Evolutionary conservation across 1,284 basidiomycete species (phyloP).

Genomic region (Austroboletus niveus): DNA sequence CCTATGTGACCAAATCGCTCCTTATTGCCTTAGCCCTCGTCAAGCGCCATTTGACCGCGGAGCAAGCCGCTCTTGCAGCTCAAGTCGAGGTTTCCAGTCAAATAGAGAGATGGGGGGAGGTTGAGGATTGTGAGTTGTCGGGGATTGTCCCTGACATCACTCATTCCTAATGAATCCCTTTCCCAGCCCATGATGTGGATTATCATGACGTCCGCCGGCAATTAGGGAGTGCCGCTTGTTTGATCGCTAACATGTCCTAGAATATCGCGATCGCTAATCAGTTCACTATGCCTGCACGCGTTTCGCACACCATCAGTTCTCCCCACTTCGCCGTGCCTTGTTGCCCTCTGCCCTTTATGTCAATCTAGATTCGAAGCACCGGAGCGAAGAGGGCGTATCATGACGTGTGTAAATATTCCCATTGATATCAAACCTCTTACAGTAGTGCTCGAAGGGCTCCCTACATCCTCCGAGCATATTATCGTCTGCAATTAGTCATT

Average conservation of each 20-base stretch:
- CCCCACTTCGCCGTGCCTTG: not conserved
- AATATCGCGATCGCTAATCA: slow-evolving; percentile 6
- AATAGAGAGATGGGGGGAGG: slow-evolving; percentile 96
- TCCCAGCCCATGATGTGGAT: slow-evolving; percentile 91
- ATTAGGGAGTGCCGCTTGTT: slow-evolving; percentile 75
- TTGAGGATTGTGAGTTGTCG: slow-evolving; percentile 87
- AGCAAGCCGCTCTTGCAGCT: slow-evolving; percentile 83
- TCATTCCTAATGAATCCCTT: slow-evolving; percentile 12
- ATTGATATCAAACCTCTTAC: slow-evolving; percentile 18
- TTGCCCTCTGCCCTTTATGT: slow-evolving; percentile 10
- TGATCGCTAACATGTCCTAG: slow-evolving; percentile 40
- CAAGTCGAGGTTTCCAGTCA: slow-evolving; percentile 95
- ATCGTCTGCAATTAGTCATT: slow-evolving; percentile 6
- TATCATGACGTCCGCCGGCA: slow-evolving; percentile 90
- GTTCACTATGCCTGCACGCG: slow-evolving; percentile 5
- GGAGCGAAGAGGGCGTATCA: slow-evolving; percentile 10
- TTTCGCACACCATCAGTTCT: slow-evolving; percentile 7
- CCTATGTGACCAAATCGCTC: slow-evolving; percentile 91
- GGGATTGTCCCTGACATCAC: slow-evolving; percentile 4
- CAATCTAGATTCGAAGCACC: slow-evolving; percentile 10
- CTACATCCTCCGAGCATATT: slow-evolving; percentile 10
- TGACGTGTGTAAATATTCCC: slow-evolving; percentile 20
- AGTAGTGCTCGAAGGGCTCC: slow-evolving; percentile 7
- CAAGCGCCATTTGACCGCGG: slow-evolving; percentile 70
- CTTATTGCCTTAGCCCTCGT: slow-evolving; percentile 86